These are phyloP conservation scores for Ustilago xerochloae DNA, from an alignment of 1,284 basidiomycete genomes.

Conservation along the genomic window DNA sequence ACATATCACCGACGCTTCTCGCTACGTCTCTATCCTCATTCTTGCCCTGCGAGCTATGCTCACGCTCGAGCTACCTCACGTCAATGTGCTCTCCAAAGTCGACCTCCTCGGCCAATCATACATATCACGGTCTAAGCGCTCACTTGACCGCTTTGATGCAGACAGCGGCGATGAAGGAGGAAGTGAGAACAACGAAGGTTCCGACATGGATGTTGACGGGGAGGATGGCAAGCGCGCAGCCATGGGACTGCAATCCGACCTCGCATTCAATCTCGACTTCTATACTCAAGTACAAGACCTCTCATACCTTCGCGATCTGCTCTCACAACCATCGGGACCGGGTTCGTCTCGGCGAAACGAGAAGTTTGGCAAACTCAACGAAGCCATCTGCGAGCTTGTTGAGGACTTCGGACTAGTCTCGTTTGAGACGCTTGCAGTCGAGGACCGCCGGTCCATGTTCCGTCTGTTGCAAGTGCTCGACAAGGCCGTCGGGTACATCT, in stretches of 20 bases:
- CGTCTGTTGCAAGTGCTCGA: conserved; percentile 61
- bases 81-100: conserved; percentile 96
- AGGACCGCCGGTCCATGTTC: conserved; percentile 64
- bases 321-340: conserved; percentile 69
- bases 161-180: conserved; percentile 26
- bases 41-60: conserved; percentile 95
- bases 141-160: conserved; percentile 24
- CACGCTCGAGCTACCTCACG: conserved; percentile 94
- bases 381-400: conserved; percentile 87
- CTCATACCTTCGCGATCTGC: conserved; percentile 82
- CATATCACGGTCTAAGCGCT: conserved; percentile 23
- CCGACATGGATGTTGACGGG: conserved; percentile 5
- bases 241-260: conserved; percentile 23
- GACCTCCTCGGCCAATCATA: conserved; percentile 76
- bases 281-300: conserved; percentile 98
- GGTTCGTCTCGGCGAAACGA: conserved; percentile 43
- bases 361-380: conserved; percentile 74
- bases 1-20: conserved; percentile 93
- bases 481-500: conserved; percentile 65
- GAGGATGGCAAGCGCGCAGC: not conserved
- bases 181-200: not conserved
- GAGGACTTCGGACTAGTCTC: conserved; percentile 95
- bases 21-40: conserved; percentile 92
- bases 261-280: conserved; percentile 93
- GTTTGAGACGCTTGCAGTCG: conserved; percentile 88